Conservation (phyloP, 2,329 filamentous ascomycete genomes). For the Phialophora expanda region DNA sequence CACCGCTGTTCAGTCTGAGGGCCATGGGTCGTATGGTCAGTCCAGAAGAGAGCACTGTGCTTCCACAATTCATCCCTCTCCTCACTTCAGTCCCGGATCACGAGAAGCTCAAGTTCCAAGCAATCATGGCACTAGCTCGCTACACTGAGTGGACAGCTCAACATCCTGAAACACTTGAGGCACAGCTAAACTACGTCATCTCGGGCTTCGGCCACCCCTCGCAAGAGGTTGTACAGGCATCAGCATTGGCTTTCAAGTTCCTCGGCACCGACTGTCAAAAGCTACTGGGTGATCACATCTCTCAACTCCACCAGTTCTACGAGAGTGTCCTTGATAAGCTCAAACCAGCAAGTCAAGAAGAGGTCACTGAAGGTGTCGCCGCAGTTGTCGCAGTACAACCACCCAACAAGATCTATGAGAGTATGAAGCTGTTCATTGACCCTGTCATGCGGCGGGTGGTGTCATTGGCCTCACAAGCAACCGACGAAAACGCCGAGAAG, state of each 20-base stretch:
- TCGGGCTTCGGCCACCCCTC: slow-evolving; percentile 87
- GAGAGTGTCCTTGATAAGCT: slow-evolving; percentile 85
- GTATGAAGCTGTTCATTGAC: slow-evolving; percentile 91
- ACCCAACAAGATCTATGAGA: slow-evolving; percentile 75
- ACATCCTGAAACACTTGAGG: slow-evolving; percentile 88
- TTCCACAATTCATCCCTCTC: slow-evolving; percentile 89
- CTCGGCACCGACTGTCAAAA: slow-evolving; percentile 95
- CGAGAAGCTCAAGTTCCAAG: slow-evolving; percentile 97
- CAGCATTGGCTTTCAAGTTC: slow-evolving; percentile 93
- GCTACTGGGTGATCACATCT: slow-evolving; percentile 79
- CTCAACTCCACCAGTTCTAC: slow-evolving; percentile 90
- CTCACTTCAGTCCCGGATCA: slow-evolving; percentile 94
- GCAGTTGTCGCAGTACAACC: slow-evolving; percentile 89
- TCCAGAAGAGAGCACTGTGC: slow-evolving; percentile 80
- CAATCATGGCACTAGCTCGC: slow-evolving; percentile 93
- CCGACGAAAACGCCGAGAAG: slow-evolving; percentile 80
- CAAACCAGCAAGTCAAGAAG: slow-evolving; percentile 85
- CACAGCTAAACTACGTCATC: slow-evolving; percentile 95
- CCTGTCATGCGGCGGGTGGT: slow-evolving; percentile 86
- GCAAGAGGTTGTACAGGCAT: slow-evolving; percentile 86
- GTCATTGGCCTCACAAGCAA: slow-evolving; percentile 82
- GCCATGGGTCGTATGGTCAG: slow-evolving; percentile 97
- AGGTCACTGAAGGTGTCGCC: slow-evolving; percentile 94
- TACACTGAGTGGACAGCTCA: slow-evolving; percentile 98
- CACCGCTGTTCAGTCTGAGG: slow-evolving; percentile 90